A percentile compares a stretch with the other conserved stretches of the same genome.
Conservation (phyloP, 2,329 filamentous ascomycete species). For the Nectriaceae sp. region DNA sequence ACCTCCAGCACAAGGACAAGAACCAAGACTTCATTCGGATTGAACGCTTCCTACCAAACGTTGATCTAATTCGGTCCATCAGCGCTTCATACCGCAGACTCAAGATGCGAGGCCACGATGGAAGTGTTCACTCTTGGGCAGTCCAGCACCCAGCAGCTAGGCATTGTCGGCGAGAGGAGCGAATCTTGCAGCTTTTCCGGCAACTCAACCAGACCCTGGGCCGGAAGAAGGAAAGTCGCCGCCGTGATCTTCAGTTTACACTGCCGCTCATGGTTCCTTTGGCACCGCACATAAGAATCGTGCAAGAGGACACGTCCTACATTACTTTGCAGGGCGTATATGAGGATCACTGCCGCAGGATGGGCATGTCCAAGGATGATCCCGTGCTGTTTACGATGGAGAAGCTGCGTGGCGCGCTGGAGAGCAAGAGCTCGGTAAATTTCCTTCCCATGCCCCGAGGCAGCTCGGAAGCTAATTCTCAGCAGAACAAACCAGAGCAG, state of each 20-base stretch:
- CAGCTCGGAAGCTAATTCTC: conserved; percentile 27
- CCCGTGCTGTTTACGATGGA: conserved; percentile 95
- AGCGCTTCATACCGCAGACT: conserved; percentile 89
- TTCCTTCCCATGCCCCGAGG: background rate
- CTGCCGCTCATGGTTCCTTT: conserved; percentile 94
- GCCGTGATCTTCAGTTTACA: conserved; percentile 93
- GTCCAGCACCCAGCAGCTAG: conserved; percentile 94
- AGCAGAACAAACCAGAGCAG: conserved; percentile 72
- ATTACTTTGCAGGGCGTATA: conserved; percentile 93
- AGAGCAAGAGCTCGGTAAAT: conserved; percentile 64
- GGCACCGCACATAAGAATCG: conserved; percentile 90
- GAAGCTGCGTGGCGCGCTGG: conserved; percentile 77
- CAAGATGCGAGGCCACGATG: conserved; percentile 96
- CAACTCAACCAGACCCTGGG: conserved; percentile 92
- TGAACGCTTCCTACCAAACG: conserved; percentile 92
- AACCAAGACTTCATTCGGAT: conserved; percentile 98
- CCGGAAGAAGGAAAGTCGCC: conserved; percentile 92
- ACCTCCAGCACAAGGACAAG: conserved; percentile 96
- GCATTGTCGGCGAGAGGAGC: conserved; percentile 90
- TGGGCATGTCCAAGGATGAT: conserved; percentile 89
- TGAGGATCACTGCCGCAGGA: conserved; percentile 91
- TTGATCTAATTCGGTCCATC: conserved; percentile 88
- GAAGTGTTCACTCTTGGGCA: conserved; percentile 93
- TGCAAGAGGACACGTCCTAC: conserved; percentile 93
- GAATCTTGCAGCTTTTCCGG: conserved; percentile 93